These are phyloP conservation scores for Spergularia azorica DNA, from an alignment of 179 eudicot species.

Conservation along the genomic window DNA sequence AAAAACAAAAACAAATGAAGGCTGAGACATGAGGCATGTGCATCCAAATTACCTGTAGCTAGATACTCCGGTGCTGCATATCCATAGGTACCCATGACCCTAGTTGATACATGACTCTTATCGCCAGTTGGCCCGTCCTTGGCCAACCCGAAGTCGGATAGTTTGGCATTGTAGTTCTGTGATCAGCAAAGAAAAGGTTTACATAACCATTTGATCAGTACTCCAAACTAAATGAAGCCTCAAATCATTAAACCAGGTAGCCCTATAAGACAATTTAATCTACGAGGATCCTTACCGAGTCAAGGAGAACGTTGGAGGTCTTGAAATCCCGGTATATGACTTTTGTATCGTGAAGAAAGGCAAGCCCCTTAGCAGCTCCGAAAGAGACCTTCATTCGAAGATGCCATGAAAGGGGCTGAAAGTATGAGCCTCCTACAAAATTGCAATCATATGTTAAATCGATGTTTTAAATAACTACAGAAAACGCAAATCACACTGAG, in stretches of 20 bases:
- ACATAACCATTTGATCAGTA: neutral
- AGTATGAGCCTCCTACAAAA: slow-evolving; percentile 76
- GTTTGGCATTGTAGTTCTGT: slow-evolving; percentile 46
- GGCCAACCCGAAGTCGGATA: slow-evolving; percentile 49
- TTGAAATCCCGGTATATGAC: slow-evolving; percentile 97
- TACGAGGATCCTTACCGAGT: slow-evolving; percentile 49
- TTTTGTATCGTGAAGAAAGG: slow-evolving; percentile 79
- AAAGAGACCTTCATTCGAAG: slow-evolving; percentile 72
- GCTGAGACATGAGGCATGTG: slow-evolving; percentile 25
- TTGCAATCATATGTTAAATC: neutral
- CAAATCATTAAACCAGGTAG: neutral
- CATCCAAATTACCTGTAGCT: slow-evolving; percentile 41
- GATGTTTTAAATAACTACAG: neutral
- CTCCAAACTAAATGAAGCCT: too few relatives aligned
- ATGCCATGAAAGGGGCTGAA: slow-evolving; percentile 88
- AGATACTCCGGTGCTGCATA: slow-evolving; percentile 55
- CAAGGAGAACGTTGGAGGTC: slow-evolving; percentile 86
- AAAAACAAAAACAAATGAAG: slow-evolving; percentile 16
- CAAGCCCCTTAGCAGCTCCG: slow-evolving; percentile 67
- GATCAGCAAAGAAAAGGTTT: neutral
- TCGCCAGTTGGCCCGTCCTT: slow-evolving; percentile 53
- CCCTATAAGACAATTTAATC: neutral
- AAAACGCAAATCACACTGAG: neutral
- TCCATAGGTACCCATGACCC: slow-evolving; percentile 53
- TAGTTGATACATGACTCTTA: slow-evolving; percentile 49